Base-by-base conservation (phyloP, 129 eudicot species). In the Helianthus tuberosus region DNA sequence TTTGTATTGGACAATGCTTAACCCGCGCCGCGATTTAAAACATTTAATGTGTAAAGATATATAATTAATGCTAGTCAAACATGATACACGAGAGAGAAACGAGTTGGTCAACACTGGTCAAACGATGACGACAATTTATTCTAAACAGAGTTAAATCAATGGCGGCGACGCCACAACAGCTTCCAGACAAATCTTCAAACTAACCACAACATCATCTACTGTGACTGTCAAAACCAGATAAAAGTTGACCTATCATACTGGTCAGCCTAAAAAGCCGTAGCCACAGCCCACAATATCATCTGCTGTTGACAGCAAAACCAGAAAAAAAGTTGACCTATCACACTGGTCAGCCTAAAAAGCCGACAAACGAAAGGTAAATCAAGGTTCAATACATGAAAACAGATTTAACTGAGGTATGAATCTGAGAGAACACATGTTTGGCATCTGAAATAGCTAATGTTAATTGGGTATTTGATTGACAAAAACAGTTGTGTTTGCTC, bases 51-150 rank as follows among this genome's bases (percentile, higher is more conserved):
- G 69, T 58, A 48, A 36, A 5, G 39, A 76, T 46, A 29, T 11
- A 76, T 48, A 55, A 76, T 76, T 66, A 68, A 59, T 77, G 81
- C 23, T 41, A 35, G 66, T 75, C 79, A 75, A 39, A 3, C 20
- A 74, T 49, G 41, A 64, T 11, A 66, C 3, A 64, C 23, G 32
- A 44, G 57, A 39, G 58, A 25, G 17, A 64, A 64, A 66, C 7
- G 23, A 53, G 20, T 13, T 38, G 43, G 65, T 27, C 66, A 75
- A 52, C n/a, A 41, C 10, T 20, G 53, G 43, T 52, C 23, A 64
- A 75, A 5, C 36, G 57, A 32, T 47, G 41, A 35, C 10, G 32
- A n/a, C 32, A 29, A 46, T 6, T 27, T 70, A 69, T 51, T 72
- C 46, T 25, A 23, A 36, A 49, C 7, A 29, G 47, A 47, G 41